Evolutionary conservation across 2,329 filamentous ascomycete genomes (phyloP), one percentile per base, ranked within the genome.

Genomic region (Scedosporium minutisporum): DNA sequence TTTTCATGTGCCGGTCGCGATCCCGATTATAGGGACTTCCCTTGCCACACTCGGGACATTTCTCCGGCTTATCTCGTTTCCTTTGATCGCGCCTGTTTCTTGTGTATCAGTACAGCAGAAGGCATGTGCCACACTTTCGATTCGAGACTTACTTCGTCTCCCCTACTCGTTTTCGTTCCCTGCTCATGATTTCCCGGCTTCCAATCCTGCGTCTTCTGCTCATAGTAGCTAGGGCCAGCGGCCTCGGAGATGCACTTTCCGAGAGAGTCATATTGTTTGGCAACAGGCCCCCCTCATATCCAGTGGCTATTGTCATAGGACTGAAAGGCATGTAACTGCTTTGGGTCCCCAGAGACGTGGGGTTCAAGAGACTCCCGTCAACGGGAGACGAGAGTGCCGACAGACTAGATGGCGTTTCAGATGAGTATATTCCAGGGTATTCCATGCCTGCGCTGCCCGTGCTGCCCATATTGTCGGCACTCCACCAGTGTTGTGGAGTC

Each of bases 21-120:
- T 53, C 59, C 27, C 16, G 25, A 12, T 4, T 38, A 18, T 51
- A 33, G 1, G 7, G 1, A 38, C 18, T 21, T n/a, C 59, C 23
- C 27, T 51, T 41, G 3, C 14, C 25, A 29, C 59, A 61, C 44
- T 4, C 21, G 1, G 1, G n/a, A n/a, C 59, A 61, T n/a, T 23
- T 46, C 44, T 61, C 59, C 12, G 59, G 59, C 59, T 61, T 61
- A 14, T 61, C 44, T 6, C 1, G 25, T 16, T 38, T 61, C n/a
- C 59, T 44, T 9, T n/a, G 21, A 16, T 61, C 59, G 4, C 59
- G 59, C 6, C 59, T 61, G 58, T 18, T 23, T 48, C 29, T 58
- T 41, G 14, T 21, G 21, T 23, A 23, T 18, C 6, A 51, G 46
- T 51, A 51, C 46, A 51, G 6, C 46, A 3, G 46, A 38, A 12